Evolutionary conservation across 2,329 filamentous ascomycete genomes (phyloP).

Genomic region (Sarocladiaceae sp.): DNA sequence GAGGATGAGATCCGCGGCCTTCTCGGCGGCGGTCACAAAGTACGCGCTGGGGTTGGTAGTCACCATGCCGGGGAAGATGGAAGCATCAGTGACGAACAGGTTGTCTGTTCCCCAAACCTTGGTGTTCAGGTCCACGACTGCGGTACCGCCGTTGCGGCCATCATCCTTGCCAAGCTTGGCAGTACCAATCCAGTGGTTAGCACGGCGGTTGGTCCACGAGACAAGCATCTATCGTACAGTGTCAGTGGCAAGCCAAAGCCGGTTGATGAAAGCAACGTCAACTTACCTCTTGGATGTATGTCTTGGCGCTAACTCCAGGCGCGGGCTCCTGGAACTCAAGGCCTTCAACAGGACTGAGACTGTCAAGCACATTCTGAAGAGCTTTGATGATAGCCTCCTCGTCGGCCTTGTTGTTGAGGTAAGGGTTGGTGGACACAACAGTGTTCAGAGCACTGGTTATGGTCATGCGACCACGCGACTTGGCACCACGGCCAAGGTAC

Average conservation of each 20-base stretch:
- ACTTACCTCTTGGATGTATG: conserved; percentile 47
- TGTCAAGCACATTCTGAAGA: conserved; percentile 52
- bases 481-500: conserved; percentile 59
- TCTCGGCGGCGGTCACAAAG: conserved; percentile 59
- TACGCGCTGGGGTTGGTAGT: conserved; percentile 62
- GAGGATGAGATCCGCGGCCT: conserved; percentile 34
- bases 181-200: conserved; percentile 52
- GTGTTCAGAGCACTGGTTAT: conserved; percentile 54
- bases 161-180: conserved; percentile 55
- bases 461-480: conserved; percentile 55
- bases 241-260: too few species aligned
- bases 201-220: conserved; percentile 27
- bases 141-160: conserved; percentile 46
- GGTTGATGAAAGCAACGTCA: too few species aligned
- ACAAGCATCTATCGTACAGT: conserved; percentile 12
- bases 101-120: conserved; percentile 64
- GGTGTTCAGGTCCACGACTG: conserved; percentile 57
- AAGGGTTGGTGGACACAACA: conserved; percentile 52
- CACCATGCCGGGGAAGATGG: conserved; percentile 62
- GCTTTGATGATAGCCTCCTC: conserved; percentile 54
- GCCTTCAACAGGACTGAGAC: conserved; percentile 44
- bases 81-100: conserved; percentile 61
- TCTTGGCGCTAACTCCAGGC: conserved; percentile 43
- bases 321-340: conserved; percentile 53
- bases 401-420: conserved; percentile 51